Base-by-base conservation (phyloP, 2,329 filamentous ascomycete species). In the Chaetomium strumarium region DNA sequence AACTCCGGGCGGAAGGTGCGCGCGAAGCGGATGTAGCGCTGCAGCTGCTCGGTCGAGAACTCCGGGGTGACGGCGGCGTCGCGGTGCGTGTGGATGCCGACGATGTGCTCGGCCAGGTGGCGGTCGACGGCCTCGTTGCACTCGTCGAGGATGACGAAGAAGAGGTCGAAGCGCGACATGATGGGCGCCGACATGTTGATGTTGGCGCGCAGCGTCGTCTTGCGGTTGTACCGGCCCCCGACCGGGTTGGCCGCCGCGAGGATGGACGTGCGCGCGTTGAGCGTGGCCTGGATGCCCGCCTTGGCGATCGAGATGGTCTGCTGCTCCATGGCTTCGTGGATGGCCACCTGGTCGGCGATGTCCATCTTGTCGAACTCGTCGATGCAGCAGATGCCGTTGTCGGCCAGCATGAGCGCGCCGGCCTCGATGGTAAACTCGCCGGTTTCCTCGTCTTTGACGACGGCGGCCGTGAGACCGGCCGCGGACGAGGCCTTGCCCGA, bases 361-460 rank as follows among this genome's bases (percentile, higher is more conserved):
- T 99, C 93, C 93, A 99, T 99, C 75, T 99, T 99, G 81, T 99
- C 93, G 63, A 99, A 99, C 68, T 99, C 93, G 67, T 99, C 93
- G 67, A 99, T 99, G 55, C 90, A 91, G 70, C 93, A 99, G 63
- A 97, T 95, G 49, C 93, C 93, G 61, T 96, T 96, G 65, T 97
- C 86, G 19, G 93, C 93, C 56, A 99, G 76, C 93, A 99, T 97
- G 53, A 99, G 82, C 12, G 93, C 93, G 73, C 93, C 93, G 7
- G 93, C 93, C 73, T 99, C 93, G 62, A 99, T 99, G 13, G 93
- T 99, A 68, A 96, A 96, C 67, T 99, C 93, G 59, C 93, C 93
- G 17, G 93, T 99, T 72, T 99, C 93, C 66, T 97, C 91, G 64
- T 99, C 93, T 69, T 97, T 99, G 57, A 97, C 85, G 0, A 99